Evolutionary conservation across 257 asterid species (phyloP).

Genomic region (Buddleja alternifolia): DNA sequence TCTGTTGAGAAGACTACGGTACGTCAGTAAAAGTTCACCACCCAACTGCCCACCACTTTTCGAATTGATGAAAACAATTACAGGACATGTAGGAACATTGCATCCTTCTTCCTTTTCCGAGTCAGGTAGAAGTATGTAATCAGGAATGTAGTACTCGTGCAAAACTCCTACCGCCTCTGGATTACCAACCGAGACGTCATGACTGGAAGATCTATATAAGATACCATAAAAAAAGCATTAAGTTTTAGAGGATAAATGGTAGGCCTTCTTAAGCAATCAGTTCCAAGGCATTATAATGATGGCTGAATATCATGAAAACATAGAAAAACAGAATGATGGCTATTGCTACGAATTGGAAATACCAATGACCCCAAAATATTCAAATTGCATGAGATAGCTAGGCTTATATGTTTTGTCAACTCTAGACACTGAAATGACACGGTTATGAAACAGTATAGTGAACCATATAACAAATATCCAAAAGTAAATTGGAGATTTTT

Average conservation of each 20-base stretch:
- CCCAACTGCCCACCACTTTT: constrained; percentile 86
- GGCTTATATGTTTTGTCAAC: background rate
- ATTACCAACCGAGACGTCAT: constrained; percentile 35
- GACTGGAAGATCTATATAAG: constrained; percentile 37
- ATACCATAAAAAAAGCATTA: background rate
- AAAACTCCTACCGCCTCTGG: constrained; percentile 44
- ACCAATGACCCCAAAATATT: background rate
- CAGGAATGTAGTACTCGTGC: constrained; percentile 68
- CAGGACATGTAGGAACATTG: constrained; percentile 58
- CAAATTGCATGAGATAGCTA: background rate
- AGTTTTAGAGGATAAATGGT: background rate
- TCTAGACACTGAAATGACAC: background rate
- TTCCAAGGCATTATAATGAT: background rate
- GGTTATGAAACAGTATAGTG: background rate
- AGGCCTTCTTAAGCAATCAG: constrained; percentile 14
- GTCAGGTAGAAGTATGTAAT: constrained; percentile 62
- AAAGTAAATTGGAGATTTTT: background rate
- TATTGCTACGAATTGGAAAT: constrained; percentile 2
- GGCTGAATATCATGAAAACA: background rate
- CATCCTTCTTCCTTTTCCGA: constrained; percentile 38
- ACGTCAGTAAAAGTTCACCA: constrained; percentile 59
- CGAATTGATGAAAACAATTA: constrained; percentile 68
- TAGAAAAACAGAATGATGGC: background rate
- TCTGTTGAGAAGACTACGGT: constrained; percentile 52
- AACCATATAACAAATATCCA: background rate